Base-by-base conservation (phyloP, 208 protist species). In the Acanthamoeba triangularis region DNA sequence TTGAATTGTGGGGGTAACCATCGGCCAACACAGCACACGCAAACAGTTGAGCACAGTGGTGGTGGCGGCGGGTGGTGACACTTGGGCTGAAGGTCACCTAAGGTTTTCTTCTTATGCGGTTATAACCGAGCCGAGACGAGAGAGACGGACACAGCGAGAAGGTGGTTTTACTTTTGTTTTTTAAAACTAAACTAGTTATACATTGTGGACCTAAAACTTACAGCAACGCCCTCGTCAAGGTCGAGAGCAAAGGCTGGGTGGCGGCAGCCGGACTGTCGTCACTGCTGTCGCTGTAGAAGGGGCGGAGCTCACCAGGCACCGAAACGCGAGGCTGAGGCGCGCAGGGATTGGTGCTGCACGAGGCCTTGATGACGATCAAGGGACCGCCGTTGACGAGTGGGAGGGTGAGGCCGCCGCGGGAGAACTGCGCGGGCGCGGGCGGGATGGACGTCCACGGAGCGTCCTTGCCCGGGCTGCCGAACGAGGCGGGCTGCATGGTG, bases 401-500 rank as follows among this genome's bases (percentile, higher is more conserved):
- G 37, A 82, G 8, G 74, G 74, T 82, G 2, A 82, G 37, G 14
- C 74, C 74, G 74, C 74, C 74, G 3, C 74, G 74, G 7, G 74
- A n/a, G 74, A 82, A 82, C 41, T 82, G 74, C 18, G 0, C 25
- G 74, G 74, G 74, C 23, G 74, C 74, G 3, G 74, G 74, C 11
- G 74, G 74, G 74, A 82, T 82, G 37, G 74, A 25, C 11, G 74
- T 52, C 74, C 74, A 82, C 16, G 74, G 74, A 41, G n/a, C 37
- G 74, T 41, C 41, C 8, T 14, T 52, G 41, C 41, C 41, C 74
- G 74, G 37, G 20, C 41, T 82, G 37, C 37, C 37, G 20, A 41
- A 82, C 18, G 33, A 16, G 74, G 16, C 74, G 35, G n/a, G 74
- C 74, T 82, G 74, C 74, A 82, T 82, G 74, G 74, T 82, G 74